Conservation (phyloP, 345 rosid genomes). For the Isatis tinctoria region DNA sequence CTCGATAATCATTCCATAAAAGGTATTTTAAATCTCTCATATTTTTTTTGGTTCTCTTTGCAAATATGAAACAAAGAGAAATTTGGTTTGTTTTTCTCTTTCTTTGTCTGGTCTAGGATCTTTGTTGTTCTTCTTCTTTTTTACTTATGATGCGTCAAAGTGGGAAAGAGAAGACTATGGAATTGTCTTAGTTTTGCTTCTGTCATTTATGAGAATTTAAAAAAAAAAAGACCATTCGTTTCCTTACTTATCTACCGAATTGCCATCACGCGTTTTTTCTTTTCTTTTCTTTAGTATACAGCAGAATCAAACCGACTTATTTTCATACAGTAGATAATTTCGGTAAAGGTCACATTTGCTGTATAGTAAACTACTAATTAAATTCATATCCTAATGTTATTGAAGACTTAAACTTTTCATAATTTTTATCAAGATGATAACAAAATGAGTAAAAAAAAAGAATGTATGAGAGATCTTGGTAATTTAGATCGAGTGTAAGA, state of each 20-base stretch:
- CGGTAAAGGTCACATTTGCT: not conserved
- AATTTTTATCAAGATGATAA: not conserved
- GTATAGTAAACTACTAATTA: not conserved
- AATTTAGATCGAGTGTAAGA: no score
- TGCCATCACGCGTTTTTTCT: not conserved
- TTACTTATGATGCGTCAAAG: conserved; percentile 28
- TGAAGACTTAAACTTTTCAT: not conserved
- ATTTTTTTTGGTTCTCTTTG: not conserved
- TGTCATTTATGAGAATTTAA: not conserved
- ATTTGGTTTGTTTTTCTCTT: not conserved
- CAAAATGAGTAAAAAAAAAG: not conserved
- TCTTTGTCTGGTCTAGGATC: conserved; percentile 17
- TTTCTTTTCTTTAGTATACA: not conserved
- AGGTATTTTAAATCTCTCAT: conserved; percentile 17
- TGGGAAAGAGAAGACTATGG: conserved; percentile 27
- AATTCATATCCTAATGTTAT: not conserved
- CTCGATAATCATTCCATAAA: not conserved
- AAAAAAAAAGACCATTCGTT: not conserved
- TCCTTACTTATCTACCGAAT: not conserved
- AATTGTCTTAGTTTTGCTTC: conserved; percentile 23
- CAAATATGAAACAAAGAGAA: not conserved
- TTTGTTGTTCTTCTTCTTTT: conserved; percentile 5
- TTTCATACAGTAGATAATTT: not conserved
- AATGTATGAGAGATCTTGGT: no score
- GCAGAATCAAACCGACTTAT: not conserved